Conservation (phyloP, 208 protist species). For the Wallacemonas rigidus region DNA sequence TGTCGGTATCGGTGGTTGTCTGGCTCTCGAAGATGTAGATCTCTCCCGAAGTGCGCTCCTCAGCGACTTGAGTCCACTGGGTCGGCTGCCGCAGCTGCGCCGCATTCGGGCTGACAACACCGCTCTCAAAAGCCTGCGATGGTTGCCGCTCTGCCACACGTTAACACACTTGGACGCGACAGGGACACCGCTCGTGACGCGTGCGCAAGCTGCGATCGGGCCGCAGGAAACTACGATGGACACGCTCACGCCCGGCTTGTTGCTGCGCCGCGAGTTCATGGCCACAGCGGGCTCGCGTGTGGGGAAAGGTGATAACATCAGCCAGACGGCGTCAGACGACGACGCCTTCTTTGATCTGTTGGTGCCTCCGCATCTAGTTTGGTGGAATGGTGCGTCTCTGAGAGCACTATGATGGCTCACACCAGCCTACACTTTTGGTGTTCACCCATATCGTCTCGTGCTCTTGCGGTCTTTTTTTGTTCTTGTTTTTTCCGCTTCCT, state of each 20-base stretch:
- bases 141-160: background rate
- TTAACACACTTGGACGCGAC: background rate
- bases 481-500: background rate
- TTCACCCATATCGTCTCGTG: background rate
- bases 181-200: conserved; percentile 1
- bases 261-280: background rate
- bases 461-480: conserved; percentile 15
- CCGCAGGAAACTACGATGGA: background rate
- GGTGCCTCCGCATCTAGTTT: conserved; percentile 2
- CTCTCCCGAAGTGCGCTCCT: background rate
- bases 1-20: conserved; percentile 2
- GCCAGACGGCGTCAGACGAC: too few relatives aligned
- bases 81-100: conserved; percentile 8
- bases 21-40: conserved; percentile 9
- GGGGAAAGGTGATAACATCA: too few relatives aligned
- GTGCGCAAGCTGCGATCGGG: background rate
- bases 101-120: conserved; percentile 1
- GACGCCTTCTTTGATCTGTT: background rate
- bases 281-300: too few relatives aligned
- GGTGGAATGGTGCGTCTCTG: conserved; percentile 14
- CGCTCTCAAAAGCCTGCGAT: conserved; percentile 2
- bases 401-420: background rate
- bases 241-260: background rate
- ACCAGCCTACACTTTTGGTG: conserved; percentile 2
- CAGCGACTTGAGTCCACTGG: conserved; percentile 3